These are phyloP conservation scores for Senna siamea DNA, from an alignment of 306 rosid genomes.

Conservation along the genomic window DNA sequence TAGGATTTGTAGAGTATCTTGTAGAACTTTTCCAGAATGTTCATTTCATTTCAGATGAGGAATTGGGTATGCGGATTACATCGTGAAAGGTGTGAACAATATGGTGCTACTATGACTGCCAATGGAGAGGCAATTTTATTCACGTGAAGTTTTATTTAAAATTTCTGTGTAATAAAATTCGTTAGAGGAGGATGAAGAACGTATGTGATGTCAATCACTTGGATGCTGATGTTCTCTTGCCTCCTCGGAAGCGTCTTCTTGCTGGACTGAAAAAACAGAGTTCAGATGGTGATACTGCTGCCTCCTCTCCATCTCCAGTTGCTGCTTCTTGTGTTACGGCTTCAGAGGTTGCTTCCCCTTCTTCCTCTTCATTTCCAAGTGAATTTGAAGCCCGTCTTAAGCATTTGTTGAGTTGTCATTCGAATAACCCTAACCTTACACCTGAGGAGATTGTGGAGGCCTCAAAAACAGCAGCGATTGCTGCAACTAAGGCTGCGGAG, in stretches of 20 bases:
- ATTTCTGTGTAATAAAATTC: constrained; percentile 39
- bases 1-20: constrained; percentile 29
- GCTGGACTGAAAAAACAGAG: constrained; percentile 87
- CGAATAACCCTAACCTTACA: constrained; percentile 60
- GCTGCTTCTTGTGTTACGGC: constrained; percentile 48
- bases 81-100: constrained; percentile 11
- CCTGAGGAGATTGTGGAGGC: constrained; percentile 71
- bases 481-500: constrained; percentile 69
- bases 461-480: constrained; percentile 64
- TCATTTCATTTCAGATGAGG: constrained; percentile 38
- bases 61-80: constrained; percentile 32
- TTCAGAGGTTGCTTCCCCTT: constrained; percentile 56
- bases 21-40: constrained; percentile 7
- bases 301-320: constrained; percentile 50
- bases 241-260: constrained; percentile 90
- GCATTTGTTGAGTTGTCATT: constrained; percentile 62
- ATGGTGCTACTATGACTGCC: constrained; percentile 23
- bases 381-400: constrained; percentile 63
- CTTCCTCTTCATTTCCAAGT: constrained; percentile 45
- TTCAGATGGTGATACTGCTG: constrained; percentile 52
- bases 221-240: constrained; percentile 83
- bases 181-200: constrained; percentile 70
- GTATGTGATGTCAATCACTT: constrained; percentile 72
- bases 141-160: constrained; percentile 41
- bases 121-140: constrained; percentile 42